A percentile compares a stretch with the other conserved stretches of the same genome.
phyloP scores from a whole-genome alignment of 306 rosid species.

The Alnus rubra region DNA sequence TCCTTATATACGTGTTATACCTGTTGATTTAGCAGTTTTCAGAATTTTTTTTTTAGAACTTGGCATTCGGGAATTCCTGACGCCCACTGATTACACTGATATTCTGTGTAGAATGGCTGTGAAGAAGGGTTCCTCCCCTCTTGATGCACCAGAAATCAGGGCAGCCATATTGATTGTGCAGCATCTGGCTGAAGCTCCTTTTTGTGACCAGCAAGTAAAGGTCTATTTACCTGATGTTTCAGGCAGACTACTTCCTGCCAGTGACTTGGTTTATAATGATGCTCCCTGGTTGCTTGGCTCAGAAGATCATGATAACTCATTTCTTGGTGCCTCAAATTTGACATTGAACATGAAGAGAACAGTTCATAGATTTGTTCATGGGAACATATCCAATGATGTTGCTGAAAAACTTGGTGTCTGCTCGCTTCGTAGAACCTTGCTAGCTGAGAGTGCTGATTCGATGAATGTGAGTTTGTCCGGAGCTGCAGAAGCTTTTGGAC shows the following conservation, averaged over 20 bases:
- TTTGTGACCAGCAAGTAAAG: slow-evolving; percentile 57
- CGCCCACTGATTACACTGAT: slow-evolving; percentile 68
- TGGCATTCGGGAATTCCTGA: slow-evolving; percentile 82
- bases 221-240: slow-evolving; percentile 84
- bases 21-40: slow-evolving; percentile 90
- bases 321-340: slow-evolving; percentile 49
- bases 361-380: slow-evolving; percentile 90
- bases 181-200: slow-evolving; percentile 82
- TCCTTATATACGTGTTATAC: slow-evolving; percentile 93
- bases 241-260: slow-evolving; percentile 69
- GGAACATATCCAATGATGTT: slow-evolving; percentile 92
- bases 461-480: slow-evolving; percentile 93
- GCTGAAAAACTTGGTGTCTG: slow-evolving; percentile 95
- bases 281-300: slow-evolving; percentile 97
- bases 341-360: slow-evolving; percentile 61
- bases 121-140: slow-evolving; percentile 82
- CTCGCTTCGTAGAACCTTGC: slow-evolving; percentile 86
- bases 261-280: slow-evolving; percentile 86
- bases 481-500: slow-evolving; percentile 98
- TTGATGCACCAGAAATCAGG: slow-evolving; percentile 75
- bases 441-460: slow-evolving; percentile 98
- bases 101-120: slow-evolving; percentile 82
- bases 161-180: slow-evolving; percentile 84
- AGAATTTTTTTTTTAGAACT: slow-evolving; percentile 74
- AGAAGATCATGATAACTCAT: slow-evolving; percentile 62